Base-by-base conservation (phyloP, 1,284 basidiomycete genomes). In the Sporisorium reilianum region DNA sequence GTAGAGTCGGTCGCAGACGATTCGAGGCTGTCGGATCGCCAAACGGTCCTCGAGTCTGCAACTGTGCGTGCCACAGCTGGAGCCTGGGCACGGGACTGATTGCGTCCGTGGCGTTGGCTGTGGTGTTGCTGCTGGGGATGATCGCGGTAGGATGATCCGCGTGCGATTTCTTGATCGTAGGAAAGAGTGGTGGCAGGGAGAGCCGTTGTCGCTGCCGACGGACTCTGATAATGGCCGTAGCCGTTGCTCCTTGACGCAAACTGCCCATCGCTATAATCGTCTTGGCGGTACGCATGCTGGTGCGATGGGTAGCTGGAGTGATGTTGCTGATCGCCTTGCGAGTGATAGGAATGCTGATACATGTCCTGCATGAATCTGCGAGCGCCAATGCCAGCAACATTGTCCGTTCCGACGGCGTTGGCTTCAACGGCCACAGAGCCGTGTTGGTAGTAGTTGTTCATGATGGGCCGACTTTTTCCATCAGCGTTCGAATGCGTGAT, bases 301-400 rank as follows among this genome's bases (percentile, higher is more conserved):
- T n/a, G 16, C 22, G 52, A 40, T 22, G 57, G 25, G 12, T 38
- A 48, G n/a, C 22, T 7, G 3, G 9, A n/a, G 36, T 55, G 32
- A 12, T 36, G 23, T 34, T 30, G 26, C 10, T 55, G 22, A 1
- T 23, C 11, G 49, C 44, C 22, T 9, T 60, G 42, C n/a, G 48
- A n/a, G 11, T 30, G 54, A 22, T 53, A 22, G 20, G 16, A 22
- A 6, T 46, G 70, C 9, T 61, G 61, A 50, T 63, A 74, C 61
- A 65, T 55, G 50, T 68, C 69, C 46, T 64, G 61, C 55, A 60
- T 61, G 63, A 76, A 76, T 16, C 65, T 61, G 10, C 64, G 57
- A 28, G 64, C 64, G 2, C 74, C 74, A n/a, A 76, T 72, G 20
- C 74, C 74, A 18, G 74, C 74, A n/a, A 72, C 34, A 48, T 76